Base-by-base conservation (phyloP, 805 yeast species). In the Tetrapisispora iriomotensis region DNA sequence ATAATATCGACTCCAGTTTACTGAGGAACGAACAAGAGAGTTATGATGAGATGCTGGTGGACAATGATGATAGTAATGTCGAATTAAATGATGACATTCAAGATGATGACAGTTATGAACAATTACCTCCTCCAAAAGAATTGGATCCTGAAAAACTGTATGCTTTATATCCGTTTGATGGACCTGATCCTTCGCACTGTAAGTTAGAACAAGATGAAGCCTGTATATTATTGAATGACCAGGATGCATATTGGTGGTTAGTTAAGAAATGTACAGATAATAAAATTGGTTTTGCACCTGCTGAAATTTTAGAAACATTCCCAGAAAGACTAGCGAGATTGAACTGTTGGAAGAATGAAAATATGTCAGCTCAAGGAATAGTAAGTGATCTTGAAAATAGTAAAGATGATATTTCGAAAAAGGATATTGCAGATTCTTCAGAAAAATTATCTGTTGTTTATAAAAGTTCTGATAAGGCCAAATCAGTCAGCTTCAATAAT, bases 191-290 rank as follows among this genome's bases (percentile, higher is more conserved):
- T 4, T 85, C 92, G 34, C 98, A 90, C 62, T 82, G 95, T 48
- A 77, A 81, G 42, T 69, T 90, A 9, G 58, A 65, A 17, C 77
- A 85, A 47, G 88, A 90, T 53, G 95, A 86, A 51, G 79, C 94
- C 1, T 90, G 94, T 46, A 67, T 74, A 32, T 64, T 92, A 15
- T 64, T 92, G 26, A 87, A 86, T 54, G 98, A 92, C 54, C 79
- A 82, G 36, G 96, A 92, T 61, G 74, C 84, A 44, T 92, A 92
- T 62, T 92, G 98, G 98, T 92, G 98, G 97, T 67, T 90, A 9
- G 90, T 92, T 49, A 60, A 72, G 51, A 57, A 69, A 44, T 66
- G 67, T 30, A 60, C 56, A 33, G 82, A 78, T 55, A 79, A 79
- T 3, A 72, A 77, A 48, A 77, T 90, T 38, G 98, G 98, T 1